Percentiles rank a stretch among this genome's conserved stretches.
Evolutionary conservation across 2,329 filamentous ascomycete genomes (phyloP).

Genomic region (Nakataea oryzae): DNA sequence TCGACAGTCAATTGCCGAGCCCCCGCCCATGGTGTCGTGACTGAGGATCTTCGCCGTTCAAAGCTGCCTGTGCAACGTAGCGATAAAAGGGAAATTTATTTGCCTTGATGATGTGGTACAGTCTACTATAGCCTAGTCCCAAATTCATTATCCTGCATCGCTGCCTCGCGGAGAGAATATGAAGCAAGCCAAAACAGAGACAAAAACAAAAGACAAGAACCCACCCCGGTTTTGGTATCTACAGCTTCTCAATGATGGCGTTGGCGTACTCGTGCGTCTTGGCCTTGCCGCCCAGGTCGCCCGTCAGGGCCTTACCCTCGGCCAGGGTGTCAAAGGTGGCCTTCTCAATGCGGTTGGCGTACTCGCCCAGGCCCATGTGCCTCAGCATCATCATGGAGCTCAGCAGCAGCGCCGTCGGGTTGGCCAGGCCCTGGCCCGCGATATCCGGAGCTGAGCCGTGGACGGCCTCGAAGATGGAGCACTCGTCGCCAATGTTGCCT

Average conservation of each 20-base stretch:
- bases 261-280: slow-evolving; percentile 91
- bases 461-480: slow-evolving; percentile 99
- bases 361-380: slow-evolving; percentile 84
- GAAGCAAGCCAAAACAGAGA: background rate
- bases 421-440: slow-evolving; percentile 76
- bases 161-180: background rate
- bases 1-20: background rate
- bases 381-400: slow-evolving; percentile 99
- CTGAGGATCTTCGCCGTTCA: background rate
- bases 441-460: slow-evolving; percentile 64
- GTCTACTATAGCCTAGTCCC: slow-evolving; percentile 1
- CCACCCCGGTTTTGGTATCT: slow-evolving; percentile 20
- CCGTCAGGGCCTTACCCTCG: slow-evolving; percentile 92
- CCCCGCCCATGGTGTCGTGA: no score
- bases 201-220: slow-evolving; percentile 3
- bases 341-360: slow-evolving; percentile 82
- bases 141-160: slow-evolving; percentile 2
- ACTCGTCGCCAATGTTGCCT: slow-evolving; percentile 97
- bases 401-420: slow-evolving; percentile 92
- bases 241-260: slow-evolving; percentile 72
- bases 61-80: background rate
- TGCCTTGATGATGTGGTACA: background rate
- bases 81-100: background rate
- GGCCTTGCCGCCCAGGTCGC: slow-evolving; percentile 90
- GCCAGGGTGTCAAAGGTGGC: slow-evolving; percentile 92